Base-by-base conservation (phyloP, 768 basidiomycete species). In the Hypsizygus marmoreus region DNA sequence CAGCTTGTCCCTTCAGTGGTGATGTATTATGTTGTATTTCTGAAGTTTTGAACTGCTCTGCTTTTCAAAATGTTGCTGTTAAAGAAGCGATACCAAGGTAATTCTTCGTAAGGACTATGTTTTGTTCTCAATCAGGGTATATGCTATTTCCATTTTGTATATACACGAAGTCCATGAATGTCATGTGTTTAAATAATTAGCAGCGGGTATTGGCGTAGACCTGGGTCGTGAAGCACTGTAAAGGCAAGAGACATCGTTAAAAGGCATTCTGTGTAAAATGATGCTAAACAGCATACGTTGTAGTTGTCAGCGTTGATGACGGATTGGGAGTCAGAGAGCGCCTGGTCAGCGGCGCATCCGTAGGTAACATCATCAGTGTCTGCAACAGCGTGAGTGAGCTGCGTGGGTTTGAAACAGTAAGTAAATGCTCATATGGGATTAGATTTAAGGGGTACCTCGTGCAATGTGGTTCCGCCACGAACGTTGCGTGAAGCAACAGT, bases 221-320 rank as follows among this genome's bases (percentile, higher is more conserved):
- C 47, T 75, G 73, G 33, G 74, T 73, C 38, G 70, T 57, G 63
- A 73, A 75, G 67, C 73, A 74, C 71, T 74, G 43, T 32, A 25
- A 34, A n/a, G 16, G 9, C 16, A 38, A 22, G 24, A n/a, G n/a
- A n/a, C n/a, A n/a, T 16, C 35, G 20, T 34, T 8, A 53, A 24
- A 26, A 22, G 4, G 12, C 19, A 6, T 37, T 20, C 12, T 11
- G 5, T 9, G 6, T n/a, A 41, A n/a, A 22, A 42, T 13, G 17
- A 24, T 20, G 5, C 12, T 6, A 12, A 37, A 25, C 17, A 24
- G 6, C 71, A 25, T 51, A 74, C 72, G 55, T 77, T 75, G 65
- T 63, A 76, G 64, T 72, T 75, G 52, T 77, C 75, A 12, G 74
- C 74, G 54, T 77, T 76, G 40, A 31, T 38, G 14, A 65, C 35